Percentiles rank a stretch among this genome's conserved stretches.
Evolutionary conservation across 495 filamentous ascomycete genomes (phyloP).

Genomic region (Wilcoxina mikolae): DNA sequence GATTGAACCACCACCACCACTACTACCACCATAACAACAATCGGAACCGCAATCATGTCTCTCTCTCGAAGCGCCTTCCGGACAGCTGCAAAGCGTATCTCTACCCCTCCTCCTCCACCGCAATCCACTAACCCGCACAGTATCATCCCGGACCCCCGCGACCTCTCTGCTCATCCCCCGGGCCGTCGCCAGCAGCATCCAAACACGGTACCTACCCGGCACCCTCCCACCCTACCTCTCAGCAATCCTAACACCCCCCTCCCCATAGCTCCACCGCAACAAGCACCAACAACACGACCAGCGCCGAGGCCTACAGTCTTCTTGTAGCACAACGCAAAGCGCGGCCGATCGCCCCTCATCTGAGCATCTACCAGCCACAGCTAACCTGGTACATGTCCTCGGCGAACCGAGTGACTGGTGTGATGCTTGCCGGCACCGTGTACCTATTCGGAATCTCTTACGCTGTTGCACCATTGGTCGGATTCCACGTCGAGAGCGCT

Average conservation of each 20-base stretch:
- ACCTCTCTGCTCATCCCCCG: conserved; percentile 1
- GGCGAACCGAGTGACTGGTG: conserved; percentile 70
- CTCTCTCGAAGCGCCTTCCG: conserved; percentile 15
- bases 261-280: conserved; percentile 14
- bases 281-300: conserved; percentile 23
- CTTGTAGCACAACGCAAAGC: conserved; percentile 69
- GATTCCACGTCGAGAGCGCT: conserved; percentile 72
- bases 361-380: conserved; percentile 74
- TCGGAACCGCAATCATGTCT: conserved; percentile 11
- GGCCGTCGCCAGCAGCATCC: not conserved
- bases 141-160: not conserved
- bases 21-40: not conserved
- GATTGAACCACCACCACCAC: not conserved
- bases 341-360: conserved; percentile 79
- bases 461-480: conserved; percentile 62
- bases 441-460: conserved; percentile 79
- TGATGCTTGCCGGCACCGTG: conserved; percentile 52
- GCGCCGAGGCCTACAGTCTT: conserved; percentile 44
- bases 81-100: conserved; percentile 17
- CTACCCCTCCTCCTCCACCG: not conserved
- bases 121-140: not conserved
- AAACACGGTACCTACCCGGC: conserved; percentile 1
- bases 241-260: conserved; percentile 1
- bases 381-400: conserved; percentile 66
- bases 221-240: not conserved